Conservation (phyloP, 2,329 filamentous ascomycete genomes). For the Fusarium kyushuense region DNA sequence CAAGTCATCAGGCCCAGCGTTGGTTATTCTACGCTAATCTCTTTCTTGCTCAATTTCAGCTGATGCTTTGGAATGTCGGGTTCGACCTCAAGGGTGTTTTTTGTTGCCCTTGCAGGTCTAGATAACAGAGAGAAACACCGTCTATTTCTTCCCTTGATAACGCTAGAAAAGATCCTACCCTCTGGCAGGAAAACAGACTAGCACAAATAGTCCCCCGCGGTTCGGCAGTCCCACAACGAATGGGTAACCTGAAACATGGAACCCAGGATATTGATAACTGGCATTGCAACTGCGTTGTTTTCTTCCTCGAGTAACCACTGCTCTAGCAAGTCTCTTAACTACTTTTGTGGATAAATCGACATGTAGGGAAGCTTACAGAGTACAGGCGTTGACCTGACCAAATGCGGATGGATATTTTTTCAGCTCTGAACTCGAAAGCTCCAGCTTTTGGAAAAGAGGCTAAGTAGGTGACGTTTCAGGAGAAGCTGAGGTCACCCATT, state of each 20-base stretch:
- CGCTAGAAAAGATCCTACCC: background rate
- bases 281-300: conserved; percentile 31
- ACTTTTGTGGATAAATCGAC: conserved; percentile 4
- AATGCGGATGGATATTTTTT: conserved; percentile 4
- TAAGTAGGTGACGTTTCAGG: conserved; percentile 33
- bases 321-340: conserved; percentile 15
- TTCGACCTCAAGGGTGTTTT: background rate
- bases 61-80: conserved; percentile 19
- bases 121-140: background rate
- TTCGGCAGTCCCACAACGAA: conserved; percentile 41
- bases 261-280: conserved; percentile 38
- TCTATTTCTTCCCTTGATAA: conserved; percentile 9
- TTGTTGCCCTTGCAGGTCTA: conserved; percentile 25
- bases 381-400: conserved; percentile 3
- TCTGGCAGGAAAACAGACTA: conserved; percentile 21
- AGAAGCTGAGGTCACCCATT: conserved; percentile 27
- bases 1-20: conserved; percentile 21
- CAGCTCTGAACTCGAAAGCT: conserved; percentile 2
- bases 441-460: conserved; percentile 11
- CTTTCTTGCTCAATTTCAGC: conserved; percentile 8
- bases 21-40: background rate
- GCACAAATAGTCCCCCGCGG: conserved; percentile 29
- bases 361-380: background rate
- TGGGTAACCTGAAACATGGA: conserved; percentile 48
- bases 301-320: conserved; percentile 26